Conservation (phyloP, 371 early-diverging fungal species). For the Mucor mucedo region DNA sequence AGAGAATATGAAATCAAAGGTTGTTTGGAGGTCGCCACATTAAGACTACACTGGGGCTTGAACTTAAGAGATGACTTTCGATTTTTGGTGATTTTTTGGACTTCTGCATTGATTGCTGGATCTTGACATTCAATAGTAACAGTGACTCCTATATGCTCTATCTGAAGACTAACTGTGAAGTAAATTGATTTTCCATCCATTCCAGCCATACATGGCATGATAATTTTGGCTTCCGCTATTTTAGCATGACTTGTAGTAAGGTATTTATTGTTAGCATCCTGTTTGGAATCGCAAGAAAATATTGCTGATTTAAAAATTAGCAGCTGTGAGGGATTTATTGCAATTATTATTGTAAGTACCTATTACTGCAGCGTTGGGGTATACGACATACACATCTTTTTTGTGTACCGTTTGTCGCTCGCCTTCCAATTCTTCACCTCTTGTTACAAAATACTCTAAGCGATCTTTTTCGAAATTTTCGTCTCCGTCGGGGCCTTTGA, state of each 20-base stretch:
- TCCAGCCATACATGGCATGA: background rate
- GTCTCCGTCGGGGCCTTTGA: background rate
- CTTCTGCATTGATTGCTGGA: background rate
- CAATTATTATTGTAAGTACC: too few species aligned
- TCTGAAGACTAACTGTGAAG: background rate
- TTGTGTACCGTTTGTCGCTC: too few species aligned
- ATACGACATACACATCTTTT: too few species aligned
- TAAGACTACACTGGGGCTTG: too few species aligned
- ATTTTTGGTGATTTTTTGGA: too few species aligned
- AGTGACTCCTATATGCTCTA: background rate
- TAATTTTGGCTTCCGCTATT: background rate
- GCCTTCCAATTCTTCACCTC: too few species aligned
- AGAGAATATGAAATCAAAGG: too few species aligned
- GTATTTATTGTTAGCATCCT: background rate
- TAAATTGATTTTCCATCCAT: background rate
- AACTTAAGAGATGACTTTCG: too few species aligned
- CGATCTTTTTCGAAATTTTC: background rate
- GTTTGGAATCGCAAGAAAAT: background rate
- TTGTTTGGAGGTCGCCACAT: too few species aligned
- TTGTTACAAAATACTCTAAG: too few species aligned
- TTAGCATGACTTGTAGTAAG: background rate
- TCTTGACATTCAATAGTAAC: background rate
- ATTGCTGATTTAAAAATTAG: conserved; percentile 1
- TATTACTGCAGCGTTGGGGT: too few species aligned
- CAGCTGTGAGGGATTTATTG: too few species aligned